Evolutionary conservation across 768 basidiomycete species (phyloP), one percentile per base, ranked within the genome.

Genomic region (Clitopilus hobsonii): DNA sequence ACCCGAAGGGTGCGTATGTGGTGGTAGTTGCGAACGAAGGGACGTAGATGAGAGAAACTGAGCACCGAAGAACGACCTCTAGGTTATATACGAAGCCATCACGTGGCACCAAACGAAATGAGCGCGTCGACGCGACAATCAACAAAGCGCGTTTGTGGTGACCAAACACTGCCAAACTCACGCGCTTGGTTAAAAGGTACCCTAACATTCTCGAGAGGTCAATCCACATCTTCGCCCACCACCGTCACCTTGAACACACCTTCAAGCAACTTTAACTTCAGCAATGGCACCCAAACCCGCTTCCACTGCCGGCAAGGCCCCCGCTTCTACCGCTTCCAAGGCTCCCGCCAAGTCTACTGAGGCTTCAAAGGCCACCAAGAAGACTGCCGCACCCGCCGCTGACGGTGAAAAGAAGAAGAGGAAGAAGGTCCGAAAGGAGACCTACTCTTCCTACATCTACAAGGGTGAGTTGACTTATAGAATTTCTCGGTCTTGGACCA

Each of bases 361-460:
- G 54, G 82, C 78, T 25, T 62, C 79, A 11, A 89, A 91, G 73
- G 85, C 83, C 7, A 88, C 86, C 27, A 94, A 93, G 80, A 93
- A 91, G 75, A 86, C 86, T 0, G 72, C 84, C 55, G 82, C 81
- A 63, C 68, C 75, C 25, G 71, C 85, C 6, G 79, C 78, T 38
- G 85, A 83, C 53, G 84, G 81, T 48, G 88, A 92, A 71, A 91
- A 91, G 83, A 94, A 94, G 82, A 88, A 88, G 79, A 78, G 88
- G 63, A 87, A 86, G 74, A 95, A 94, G 81, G 70, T 80, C 53
- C 80, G 92, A 73, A 92, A 92, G 79, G 91, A 94, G 79, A 93
- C 91, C 1, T 94, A 93, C 78, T 88, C 91, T 20, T 91, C 91
- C 28, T 96, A 96, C 80, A 94, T 97, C 71, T 94, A 92, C 81